Base-by-base conservation (phyloP, 225 moss, liverwort and hornwort genomes). In the Rhytidiadelphus loreus region DNA sequence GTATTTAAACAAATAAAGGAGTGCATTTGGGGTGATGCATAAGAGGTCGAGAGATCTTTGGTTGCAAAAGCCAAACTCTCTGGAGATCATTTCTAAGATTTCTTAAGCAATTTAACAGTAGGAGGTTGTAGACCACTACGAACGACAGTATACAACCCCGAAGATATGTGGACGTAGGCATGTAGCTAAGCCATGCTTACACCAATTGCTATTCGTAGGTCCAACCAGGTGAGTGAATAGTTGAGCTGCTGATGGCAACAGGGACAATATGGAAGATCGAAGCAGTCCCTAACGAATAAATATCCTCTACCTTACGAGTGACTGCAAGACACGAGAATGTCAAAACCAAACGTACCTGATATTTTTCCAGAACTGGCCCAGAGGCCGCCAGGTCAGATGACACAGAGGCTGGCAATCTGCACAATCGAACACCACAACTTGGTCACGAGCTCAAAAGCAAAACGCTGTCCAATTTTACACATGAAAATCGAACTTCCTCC, bases 321-420 rank as follows among this genome's bases (percentile, higher is more conserved):
- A 55, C 64, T 82, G 86, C 82, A 66, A 59, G 69, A 68, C 59
- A 84, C 29, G 23, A 69, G 3, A 56, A 84, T 30, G 56, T 70
- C 77, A 62, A 75, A 55, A 84, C 16, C 86, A 68, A 60, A 57
- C 22, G n/a, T 86, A 97, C 97, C 96, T 97, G 97, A 92, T 95
- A 97, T 88, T 96, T 97, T 82, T 96, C 97, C 93, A 97, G 82
- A 88, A 94, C 90, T 85, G 93, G 78, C 79, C 93, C 93, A 86
- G 96, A 92, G 83, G 93, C 92, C 88, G 94, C 92, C 90, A 96
- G 90, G 91, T 97, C 97, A 81, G 95, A 92, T 69, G 92, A 91
- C 90, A 92, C 84, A 75, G 92, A 85, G 72, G 93, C 84, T 80
- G 94, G 89, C 89, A 96, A 70, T 69, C 94, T 87, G 90, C 88